A percentile compares a stretch with the other conserved stretches of the same genome.
These are phyloP conservation scores for Chlamydomonas applanata DNA, from an alignment of 139 green algal species.

Conservation along the genomic window DNA sequence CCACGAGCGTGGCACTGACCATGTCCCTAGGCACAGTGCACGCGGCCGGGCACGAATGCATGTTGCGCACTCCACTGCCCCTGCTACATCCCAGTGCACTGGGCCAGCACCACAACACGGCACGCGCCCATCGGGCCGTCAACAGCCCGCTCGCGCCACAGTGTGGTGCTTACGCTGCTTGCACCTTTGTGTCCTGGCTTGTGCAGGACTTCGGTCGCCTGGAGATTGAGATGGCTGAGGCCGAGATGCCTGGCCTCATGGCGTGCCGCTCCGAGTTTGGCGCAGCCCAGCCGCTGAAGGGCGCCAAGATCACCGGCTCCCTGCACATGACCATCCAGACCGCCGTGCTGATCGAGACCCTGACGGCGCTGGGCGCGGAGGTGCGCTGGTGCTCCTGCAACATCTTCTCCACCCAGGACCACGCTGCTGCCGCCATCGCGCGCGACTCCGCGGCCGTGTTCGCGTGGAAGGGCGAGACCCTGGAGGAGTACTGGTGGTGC, in stretches of 20 bases:
- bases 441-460: constrained; percentile 95
- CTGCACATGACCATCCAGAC: constrained; percentile 99
- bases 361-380: constrained; percentile 92
- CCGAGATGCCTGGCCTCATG: constrained; percentile 98
- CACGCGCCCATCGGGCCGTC: no score
- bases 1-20: no score
- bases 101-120: no score
- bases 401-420: constrained; percentile 99
- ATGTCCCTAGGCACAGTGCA: no score
- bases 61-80: no score
- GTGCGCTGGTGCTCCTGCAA: constrained; percentile 99
- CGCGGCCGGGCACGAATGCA: no score
- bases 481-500: constrained; percentile 99
- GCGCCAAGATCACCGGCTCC: constrained; percentile 89
- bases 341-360: constrained; percentile 98
- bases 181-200: no score
- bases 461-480: constrained; percentile 99
- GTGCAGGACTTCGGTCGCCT: constrained; percentile 92
- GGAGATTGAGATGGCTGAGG: constrained; percentile 98
- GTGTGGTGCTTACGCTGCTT: no score
- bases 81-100: no score
- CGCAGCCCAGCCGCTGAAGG: constrained; percentile 89
- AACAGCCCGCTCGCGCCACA: no score
- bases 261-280: constrained; percentile 94
- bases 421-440: constrained; percentile 95